A percentile compares a stretch with the other conserved stretches of the same genome.
Evolutionary conservation across 2,329 filamentous ascomycete species (phyloP).

Genomic region (Cercospora sp.): DNA sequence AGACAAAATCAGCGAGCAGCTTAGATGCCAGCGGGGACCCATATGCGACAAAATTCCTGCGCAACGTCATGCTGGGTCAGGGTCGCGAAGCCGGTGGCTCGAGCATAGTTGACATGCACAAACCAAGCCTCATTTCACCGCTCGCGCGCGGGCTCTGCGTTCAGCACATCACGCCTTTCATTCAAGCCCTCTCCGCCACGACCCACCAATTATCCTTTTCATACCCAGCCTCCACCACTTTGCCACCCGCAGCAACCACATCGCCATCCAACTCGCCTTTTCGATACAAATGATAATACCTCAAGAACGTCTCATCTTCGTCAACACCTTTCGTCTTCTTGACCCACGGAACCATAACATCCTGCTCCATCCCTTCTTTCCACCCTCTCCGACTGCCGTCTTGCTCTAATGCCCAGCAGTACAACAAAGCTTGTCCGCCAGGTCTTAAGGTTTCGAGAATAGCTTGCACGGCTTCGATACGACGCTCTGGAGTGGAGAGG

Average conservation of each 20-base stretch:
- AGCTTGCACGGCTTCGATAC: constrained; percentile 68
- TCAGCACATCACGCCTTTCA: neutral
- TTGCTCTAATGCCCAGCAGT: constrained; percentile 96
- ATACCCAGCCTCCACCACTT: constrained; percentile 77
- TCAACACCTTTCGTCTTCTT: constrained; percentile 36
- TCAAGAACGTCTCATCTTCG: constrained; percentile 65
- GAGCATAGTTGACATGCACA: too few relatives aligned
- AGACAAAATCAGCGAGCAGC: too few relatives aligned
- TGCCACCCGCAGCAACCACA: constrained; percentile 70
- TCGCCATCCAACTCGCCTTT: constrained; percentile 84
- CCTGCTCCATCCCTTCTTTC: constrained; percentile 79
- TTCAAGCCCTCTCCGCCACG: neutral
- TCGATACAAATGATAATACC: constrained; percentile 92
- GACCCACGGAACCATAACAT: constrained; percentile 96
- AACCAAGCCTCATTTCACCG: too few relatives aligned
- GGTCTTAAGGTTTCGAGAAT: constrained; percentile 66
- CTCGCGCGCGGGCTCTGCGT: neutral
- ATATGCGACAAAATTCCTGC: too few relatives aligned
- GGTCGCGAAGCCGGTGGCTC: too few relatives aligned
- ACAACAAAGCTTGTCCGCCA: constrained; percentile 72
- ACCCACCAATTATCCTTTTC: constrained; percentile 99
- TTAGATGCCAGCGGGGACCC: too few relatives aligned
- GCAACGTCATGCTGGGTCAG: too few relatives aligned
- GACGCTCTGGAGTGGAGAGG: constrained; percentile 72
- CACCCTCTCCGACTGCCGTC: constrained; percentile 81